Base-by-base conservation (phyloP, 2,329 filamentous ascomycete genomes). In the Trichothecium sympodiale region DNA sequence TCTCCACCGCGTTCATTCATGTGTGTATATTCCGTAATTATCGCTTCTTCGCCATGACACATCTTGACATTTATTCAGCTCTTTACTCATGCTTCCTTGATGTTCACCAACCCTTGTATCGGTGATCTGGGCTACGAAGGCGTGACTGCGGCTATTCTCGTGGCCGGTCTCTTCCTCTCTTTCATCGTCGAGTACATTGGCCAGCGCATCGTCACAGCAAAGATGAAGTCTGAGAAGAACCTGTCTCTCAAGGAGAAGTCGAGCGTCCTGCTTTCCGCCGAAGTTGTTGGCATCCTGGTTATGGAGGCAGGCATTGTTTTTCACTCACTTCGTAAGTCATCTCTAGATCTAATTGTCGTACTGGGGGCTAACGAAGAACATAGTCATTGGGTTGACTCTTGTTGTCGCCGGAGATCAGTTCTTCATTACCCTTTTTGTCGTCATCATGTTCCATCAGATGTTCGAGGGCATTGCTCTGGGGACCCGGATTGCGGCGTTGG, bases 361-460 rank as follows among this genome's bases (percentile, higher is more conserved):
- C 20, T 25, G 20, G 20, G 8, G 28, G 26, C 39, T 40, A 35
- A 42, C 29, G 29, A 5, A 31, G 25, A 13, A 33, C n/a, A 10
- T 20, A 75, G 71, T 81, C 7, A 77, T 82, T 27, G 74, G 75
- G 16, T 54, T 81, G 26, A 78, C 76, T 0, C 64, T 80, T 2
- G 72, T 75, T n/a, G 72, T 77, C 3, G 62, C 71, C 1, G 69
- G 64, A 3, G 71, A 77, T 43, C 61, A 58, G 27, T 70, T 66
- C 45, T 75, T 75, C 55, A 51, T 66, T 36, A 73, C 68, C 2
- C 62, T 77, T n/a, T 72, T 74, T 40, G 53, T 72, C 30, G 81
- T 86, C 36, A 83, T 87, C 39, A 59, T 85, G 38, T 85, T 86
- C 60, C 82, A 86, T 50, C 82, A 86, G 48, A 75, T 83, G 62